Conservation (phyloP, 768 basidiomycete species). For the Xerocomellus amylosporus region DNA sequence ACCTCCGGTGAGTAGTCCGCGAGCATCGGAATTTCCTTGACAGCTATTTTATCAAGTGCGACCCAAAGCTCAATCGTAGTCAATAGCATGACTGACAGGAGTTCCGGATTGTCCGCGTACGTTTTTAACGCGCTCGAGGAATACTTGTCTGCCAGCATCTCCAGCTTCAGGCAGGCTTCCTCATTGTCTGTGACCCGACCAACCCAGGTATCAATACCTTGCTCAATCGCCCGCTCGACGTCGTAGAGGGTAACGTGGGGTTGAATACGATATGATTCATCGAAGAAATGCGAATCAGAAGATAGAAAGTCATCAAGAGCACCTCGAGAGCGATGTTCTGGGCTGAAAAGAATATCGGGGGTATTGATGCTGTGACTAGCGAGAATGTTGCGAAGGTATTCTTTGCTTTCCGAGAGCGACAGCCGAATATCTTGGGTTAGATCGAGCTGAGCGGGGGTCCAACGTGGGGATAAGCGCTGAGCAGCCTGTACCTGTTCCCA, state of each 20-base stretch:
- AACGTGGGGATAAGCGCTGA: slow-evolving; percentile 28
- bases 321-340: slow-evolving; percentile 3
- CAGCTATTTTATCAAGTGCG: too few relatives aligned
- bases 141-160: slow-evolving; percentile 27
- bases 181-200: neutral
- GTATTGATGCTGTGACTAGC: neutral
- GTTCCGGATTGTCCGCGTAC: slow-evolving; percentile 37
- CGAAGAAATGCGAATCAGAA: slow-evolving; percentile 2
- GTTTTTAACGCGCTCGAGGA: slow-evolving; percentile 19
- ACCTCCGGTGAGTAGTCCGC: slow-evolving; percentile 34
- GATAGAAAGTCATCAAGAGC: neutral
- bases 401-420: slow-evolving; percentile 29
- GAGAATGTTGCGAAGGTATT: slow-evolving; percentile 27
- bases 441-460: slow-evolving; percentile 30
- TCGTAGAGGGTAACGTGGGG: slow-evolving; percentile 30
- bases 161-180: slow-evolving; percentile 2
- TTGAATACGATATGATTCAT: slow-evolving; percentile 3
- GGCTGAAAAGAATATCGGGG: neutral
- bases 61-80: too few relatives aligned
- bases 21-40: slow-evolving; percentile 1
- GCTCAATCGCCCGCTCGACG: slow-evolving; percentile 34
- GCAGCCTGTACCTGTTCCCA: slow-evolving; percentile 34
- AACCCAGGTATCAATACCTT: slow-evolving; percentile 36
- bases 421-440: slow-evolving; percentile 32
- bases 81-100: too few relatives aligned